Conservation (phyloP, 208 protist species). For the Acanthamoeba lugdunensis region DNA sequence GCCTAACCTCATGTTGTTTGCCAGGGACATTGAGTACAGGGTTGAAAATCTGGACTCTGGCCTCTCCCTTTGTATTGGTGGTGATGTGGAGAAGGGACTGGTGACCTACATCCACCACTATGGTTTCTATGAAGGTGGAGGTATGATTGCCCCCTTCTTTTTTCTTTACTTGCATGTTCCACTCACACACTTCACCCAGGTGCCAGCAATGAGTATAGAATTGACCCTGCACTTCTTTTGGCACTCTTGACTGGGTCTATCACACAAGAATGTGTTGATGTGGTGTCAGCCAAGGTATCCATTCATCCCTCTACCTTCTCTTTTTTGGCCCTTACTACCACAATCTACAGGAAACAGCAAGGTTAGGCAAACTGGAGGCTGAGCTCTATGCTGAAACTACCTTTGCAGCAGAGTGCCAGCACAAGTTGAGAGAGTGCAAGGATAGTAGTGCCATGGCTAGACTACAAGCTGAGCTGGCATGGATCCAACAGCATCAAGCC, state of each 20-base stretch:
- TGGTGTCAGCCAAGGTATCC: not conserved
- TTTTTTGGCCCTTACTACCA: not conserved
- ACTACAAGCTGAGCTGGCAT: not conserved
- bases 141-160: not conserved
- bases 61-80: constrained; percentile 29
- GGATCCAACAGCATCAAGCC: constrained; percentile 10
- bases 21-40: constrained; percentile 21
- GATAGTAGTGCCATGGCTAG: not conserved
- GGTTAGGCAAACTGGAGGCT: not conserved
- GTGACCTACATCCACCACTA: constrained; percentile 42
- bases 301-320: not conserved
- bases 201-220: not conserved
- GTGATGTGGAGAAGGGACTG: not conserved
- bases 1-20: not conserved
- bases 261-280: not conserved
- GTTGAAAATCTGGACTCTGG: not conserved
- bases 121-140: constrained; percentile 64
- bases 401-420: not conserved
- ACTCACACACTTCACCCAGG: not conserved
- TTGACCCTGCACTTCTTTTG: constrained; percentile 13
- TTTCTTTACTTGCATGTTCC: not conserved
- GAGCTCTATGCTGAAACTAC: not conserved
- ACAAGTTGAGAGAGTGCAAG: not conserved
- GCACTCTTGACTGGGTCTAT: not conserved
- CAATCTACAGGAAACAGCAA: not conserved